Percentiles rank a stretch among this genome's conserved stretches.
Conservation (phyloP, 78 protist species). For the Dictyostelium discoideum region DNA sequence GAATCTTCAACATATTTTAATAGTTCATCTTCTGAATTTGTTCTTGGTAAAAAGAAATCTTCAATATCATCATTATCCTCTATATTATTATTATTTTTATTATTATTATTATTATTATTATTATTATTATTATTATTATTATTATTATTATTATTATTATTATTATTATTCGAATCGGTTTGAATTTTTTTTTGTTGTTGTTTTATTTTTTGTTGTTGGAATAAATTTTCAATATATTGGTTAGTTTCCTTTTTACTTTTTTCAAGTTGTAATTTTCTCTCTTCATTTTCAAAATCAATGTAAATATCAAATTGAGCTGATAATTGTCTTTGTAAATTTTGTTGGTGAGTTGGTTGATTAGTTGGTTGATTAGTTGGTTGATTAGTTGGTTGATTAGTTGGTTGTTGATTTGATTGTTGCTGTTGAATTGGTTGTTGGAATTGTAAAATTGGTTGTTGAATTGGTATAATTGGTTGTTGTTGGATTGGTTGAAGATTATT, state of each 20-base stretch:
- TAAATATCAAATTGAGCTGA: neutral
- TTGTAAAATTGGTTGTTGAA: neutral
- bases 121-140: neutral
- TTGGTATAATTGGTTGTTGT: neutral
- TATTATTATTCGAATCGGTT: neutral
- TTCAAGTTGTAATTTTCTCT: neutral
- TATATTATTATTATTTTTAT: too few relatives aligned
- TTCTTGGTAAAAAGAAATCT: conserved; percentile 30
- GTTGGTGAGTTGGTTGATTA: neutral
- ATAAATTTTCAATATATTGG: neutral
- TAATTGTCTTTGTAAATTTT: neutral
- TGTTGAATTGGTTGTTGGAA: neutral
- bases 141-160: too few relatives aligned
- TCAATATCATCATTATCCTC: neutral
- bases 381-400: neutral
- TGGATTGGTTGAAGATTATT: neutral
- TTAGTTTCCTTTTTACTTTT: neutral
- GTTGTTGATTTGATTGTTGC: neutral
- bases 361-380: neutral
- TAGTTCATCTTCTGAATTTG: conserved; percentile 9
- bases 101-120: neutral
- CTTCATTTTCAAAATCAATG: neutral
- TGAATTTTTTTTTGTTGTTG: neutral
- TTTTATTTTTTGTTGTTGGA: neutral
- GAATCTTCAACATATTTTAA: neutral